These are phyloP conservation scores for Coemansia sp. DNA, from an alignment of 192 early-diverging fungal genomes.

Conservation along the genomic window DNA sequence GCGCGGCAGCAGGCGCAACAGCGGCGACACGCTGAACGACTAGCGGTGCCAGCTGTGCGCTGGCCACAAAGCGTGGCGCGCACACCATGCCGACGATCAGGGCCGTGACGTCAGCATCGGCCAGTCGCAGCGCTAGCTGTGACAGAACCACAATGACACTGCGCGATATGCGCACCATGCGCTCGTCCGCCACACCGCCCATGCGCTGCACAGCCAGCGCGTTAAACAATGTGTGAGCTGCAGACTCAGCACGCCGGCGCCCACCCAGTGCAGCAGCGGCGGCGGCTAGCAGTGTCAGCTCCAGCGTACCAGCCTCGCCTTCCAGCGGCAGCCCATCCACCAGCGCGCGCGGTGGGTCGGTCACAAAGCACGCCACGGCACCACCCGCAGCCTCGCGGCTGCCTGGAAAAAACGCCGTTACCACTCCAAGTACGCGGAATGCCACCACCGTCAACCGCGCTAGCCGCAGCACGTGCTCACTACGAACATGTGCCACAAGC, in stretches of 20 bases:
- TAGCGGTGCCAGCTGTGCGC: slow-evolving; percentile 49
- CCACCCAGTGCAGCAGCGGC: slow-evolving; percentile 32
- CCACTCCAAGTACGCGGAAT: slow-evolving; percentile 38
- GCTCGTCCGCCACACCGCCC: not conserved
- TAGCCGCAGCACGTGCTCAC: slow-evolving; percentile 22
- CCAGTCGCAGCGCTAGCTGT: slow-evolving; percentile 24
- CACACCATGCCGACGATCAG: slow-evolving; percentile 66
- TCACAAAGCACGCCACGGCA: slow-evolving; percentile 26
- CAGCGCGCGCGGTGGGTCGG: slow-evolving; percentile 24
- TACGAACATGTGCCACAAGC: slow-evolving; percentile 31
- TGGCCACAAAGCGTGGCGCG: slow-evolving; percentile 57
- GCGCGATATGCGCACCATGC: slow-evolving; percentile 35
- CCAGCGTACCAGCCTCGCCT: slow-evolving; percentile 8
- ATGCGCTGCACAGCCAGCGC: slow-evolving; percentile 27
- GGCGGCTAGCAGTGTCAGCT: slow-evolving; percentile 21
- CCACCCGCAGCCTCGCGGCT: slow-evolving; percentile 16
- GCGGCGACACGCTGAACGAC: slow-evolving; percentile 60
- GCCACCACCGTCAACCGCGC: slow-evolving; percentile 30
- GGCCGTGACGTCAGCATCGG: slow-evolving; percentile 55
- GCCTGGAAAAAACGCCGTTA: slow-evolving; percentile 26
- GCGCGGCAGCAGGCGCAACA: slow-evolving; percentile 60
- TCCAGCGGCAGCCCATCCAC: slow-evolving; percentile 12
- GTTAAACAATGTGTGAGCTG: slow-evolving; percentile 41
- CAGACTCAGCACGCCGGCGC: slow-evolving; percentile 17
- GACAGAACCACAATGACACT: slow-evolving; percentile 40